These are phyloP conservation scores for Knoxia roxburghii DNA, from an alignment of 257 asterid species.

Conservation along the genomic window DNA sequence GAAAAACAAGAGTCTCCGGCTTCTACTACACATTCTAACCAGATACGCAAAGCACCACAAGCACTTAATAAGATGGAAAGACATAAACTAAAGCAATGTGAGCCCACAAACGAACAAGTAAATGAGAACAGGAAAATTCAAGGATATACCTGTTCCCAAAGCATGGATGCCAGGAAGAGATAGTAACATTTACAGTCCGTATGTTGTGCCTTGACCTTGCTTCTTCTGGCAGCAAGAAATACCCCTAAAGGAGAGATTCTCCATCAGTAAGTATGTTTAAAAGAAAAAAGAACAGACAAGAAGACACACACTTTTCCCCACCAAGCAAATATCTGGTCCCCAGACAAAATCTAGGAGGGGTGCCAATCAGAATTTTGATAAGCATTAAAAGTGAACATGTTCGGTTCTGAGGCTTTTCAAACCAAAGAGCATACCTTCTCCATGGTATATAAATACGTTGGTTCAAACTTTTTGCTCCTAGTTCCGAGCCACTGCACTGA, in stretches of 20 bases:
- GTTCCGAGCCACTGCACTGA: slow-evolving; percentile 95
- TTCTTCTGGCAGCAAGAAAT: slow-evolving; percentile 89
- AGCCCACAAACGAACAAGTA: not conserved
- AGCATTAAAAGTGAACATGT: not conserved
- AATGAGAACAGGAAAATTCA: not conserved
- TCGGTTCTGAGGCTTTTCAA: slow-evolving; percentile 10
- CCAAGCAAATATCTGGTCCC: not conserved
- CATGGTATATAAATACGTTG: slow-evolving; percentile 76
- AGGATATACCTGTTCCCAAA: slow-evolving; percentile 77
- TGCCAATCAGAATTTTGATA: not conserved
- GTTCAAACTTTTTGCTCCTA: slow-evolving; percentile 87
- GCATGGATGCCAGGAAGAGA: slow-evolving; percentile 85
- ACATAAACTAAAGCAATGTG: not conserved
- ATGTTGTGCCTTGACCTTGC: slow-evolving; percentile 76
- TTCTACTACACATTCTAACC: not conserved
- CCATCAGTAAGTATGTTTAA: not conserved
- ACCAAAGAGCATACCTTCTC: slow-evolving; percentile 57
- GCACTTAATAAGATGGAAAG: not conserved
- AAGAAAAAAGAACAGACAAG: not conserved
- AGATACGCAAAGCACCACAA: not conserved
- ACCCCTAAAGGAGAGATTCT: slow-evolving; percentile 49
- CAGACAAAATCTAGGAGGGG: not conserved
- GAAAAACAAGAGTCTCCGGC: not conserved
- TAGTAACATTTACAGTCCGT: slow-evolving; percentile 62
- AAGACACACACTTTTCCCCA: not conserved